Conservation (phyloP, 192 early-diverging fungal species). For the Backusella australiensis region DNA sequence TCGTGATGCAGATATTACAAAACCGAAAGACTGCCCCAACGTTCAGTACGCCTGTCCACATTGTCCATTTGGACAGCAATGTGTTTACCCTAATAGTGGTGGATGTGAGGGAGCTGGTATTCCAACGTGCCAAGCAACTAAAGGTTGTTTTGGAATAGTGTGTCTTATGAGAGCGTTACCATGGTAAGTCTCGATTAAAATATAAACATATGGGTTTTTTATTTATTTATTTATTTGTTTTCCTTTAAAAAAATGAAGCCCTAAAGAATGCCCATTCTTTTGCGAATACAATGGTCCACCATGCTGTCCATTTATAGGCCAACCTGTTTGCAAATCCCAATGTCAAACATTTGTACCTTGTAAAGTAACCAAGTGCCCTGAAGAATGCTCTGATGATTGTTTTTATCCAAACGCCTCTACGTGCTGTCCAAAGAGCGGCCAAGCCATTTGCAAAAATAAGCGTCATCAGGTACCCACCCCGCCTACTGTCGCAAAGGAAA, state of each 20-base stretch:
- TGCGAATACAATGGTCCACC: not conserved
- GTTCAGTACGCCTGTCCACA: not conserved
- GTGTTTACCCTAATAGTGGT: not conserved
- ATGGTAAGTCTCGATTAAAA: not conserved
- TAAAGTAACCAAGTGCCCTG: not conserved
- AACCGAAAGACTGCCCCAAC: not conserved
- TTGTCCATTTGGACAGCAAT: not conserved
- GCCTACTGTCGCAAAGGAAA: not conserved
- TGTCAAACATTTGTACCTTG: not conserved
- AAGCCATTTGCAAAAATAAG: not conserved
- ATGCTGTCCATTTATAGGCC: not conserved
- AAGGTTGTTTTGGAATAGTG: not conserved
- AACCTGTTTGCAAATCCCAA: not conserved
- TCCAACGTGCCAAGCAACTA: not conserved
- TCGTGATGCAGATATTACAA: not conserved
- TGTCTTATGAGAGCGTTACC: not conserved
- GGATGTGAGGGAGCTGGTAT: not conserved
- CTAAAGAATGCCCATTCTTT: not conserved
- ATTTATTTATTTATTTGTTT: not conserved
- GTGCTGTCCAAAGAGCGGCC: not conserved
- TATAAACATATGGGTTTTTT: not conserved
- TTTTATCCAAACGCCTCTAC: not conserved
- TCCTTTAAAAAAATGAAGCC: not conserved
- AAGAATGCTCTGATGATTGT: not conserved
- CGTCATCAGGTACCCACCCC: not conserved